These are phyloP conservation scores for Penicillium odoratum DNA, from an alignment of 495 filamentous ascomycete genomes.

Conservation along the genomic window DNA sequence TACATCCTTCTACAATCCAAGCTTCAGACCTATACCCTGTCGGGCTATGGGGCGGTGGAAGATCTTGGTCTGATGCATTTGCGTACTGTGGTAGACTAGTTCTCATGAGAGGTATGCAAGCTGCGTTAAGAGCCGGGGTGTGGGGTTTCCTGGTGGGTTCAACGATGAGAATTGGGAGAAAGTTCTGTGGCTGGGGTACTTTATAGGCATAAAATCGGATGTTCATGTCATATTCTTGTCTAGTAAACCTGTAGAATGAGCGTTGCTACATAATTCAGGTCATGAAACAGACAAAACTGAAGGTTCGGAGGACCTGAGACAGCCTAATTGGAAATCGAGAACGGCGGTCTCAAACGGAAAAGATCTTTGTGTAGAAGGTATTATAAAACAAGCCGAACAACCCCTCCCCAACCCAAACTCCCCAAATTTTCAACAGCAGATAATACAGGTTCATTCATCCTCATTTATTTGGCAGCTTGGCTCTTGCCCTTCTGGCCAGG, in stretches of 20 bases:
- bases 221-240: not conserved
- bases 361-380: not conserved
- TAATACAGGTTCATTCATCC: constrained; percentile 4
- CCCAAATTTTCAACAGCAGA: not conserved
- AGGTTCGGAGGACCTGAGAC: too few species aligned
- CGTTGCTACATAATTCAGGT: not conserved
- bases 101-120: constrained; percentile 48
- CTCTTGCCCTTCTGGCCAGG: constrained; percentile 48
- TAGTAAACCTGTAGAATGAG: not conserved
- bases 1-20: constrained; percentile 20
- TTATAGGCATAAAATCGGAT: constrained; percentile 22
- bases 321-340: too few species aligned
- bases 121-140: constrained; percentile 42
- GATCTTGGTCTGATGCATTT: constrained; percentile 34
- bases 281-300: too few species aligned
- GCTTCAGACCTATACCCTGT: constrained; percentile 35
- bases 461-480: constrained; percentile 12
- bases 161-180: constrained; percentile 47
- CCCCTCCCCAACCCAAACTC: not conserved
- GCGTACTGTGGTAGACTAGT: constrained; percentile 46
- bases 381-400: not conserved
- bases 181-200: constrained; percentile 48
- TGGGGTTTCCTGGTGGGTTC: constrained; percentile 46
- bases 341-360: not conserved
- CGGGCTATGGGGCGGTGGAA: constrained; percentile 43